Conservation (phyloP, 192 early-diverging fungal genomes). For the Coemansia pectinata region DNA sequence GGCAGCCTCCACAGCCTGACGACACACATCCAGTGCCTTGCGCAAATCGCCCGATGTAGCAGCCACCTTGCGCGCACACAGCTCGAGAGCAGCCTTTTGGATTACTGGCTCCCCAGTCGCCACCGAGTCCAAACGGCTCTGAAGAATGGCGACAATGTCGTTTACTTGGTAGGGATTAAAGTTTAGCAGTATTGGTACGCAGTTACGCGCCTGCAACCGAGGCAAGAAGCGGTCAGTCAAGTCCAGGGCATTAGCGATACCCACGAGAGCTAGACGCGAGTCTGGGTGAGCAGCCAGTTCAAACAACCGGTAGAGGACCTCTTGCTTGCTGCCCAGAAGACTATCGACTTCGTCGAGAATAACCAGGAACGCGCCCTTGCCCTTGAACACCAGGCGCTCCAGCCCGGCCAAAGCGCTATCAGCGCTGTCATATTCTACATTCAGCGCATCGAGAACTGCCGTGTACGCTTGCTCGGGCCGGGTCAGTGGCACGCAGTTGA, state of each 20-base stretch:
- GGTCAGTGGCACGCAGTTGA: constrained; percentile 88
- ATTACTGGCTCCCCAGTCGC: constrained; percentile 61
- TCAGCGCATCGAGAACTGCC: constrained; percentile 62
- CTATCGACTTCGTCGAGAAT: constrained; percentile 95
- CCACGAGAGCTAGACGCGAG: constrained; percentile 77
- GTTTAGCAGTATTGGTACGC: constrained; percentile 78
- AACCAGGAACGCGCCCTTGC: constrained; percentile 58
- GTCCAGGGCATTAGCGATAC: constrained; percentile 94
- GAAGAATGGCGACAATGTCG: constrained; percentile 89
- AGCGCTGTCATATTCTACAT: constrained; percentile 8
- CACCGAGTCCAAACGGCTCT: constrained; percentile 71
- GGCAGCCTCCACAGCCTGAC: constrained; percentile 81
- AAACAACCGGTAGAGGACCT: constrained; percentile 88
- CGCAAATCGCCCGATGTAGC: constrained; percentile 82
- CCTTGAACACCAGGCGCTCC: constrained; percentile 58
- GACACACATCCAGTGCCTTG: constrained; percentile 79
- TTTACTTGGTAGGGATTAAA: constrained; percentile 85
- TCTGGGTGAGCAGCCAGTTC: constrained; percentile 58
- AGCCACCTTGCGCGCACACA: constrained; percentile 90
- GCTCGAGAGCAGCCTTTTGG: constrained; percentile 80
- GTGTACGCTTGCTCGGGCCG: constrained; percentile 69
- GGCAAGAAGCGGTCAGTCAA: constrained; percentile 87
- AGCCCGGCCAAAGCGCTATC: constrained; percentile 57
- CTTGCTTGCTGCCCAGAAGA: constrained; percentile 75
- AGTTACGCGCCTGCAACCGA: constrained; percentile 78